A percentile compares a stretch with the other conserved stretches of the same genome.
Evolutionary conservation across 1,139 yeast genomes (phyloP).

Genomic region (Saccharomycopsis hybrid): DNA sequence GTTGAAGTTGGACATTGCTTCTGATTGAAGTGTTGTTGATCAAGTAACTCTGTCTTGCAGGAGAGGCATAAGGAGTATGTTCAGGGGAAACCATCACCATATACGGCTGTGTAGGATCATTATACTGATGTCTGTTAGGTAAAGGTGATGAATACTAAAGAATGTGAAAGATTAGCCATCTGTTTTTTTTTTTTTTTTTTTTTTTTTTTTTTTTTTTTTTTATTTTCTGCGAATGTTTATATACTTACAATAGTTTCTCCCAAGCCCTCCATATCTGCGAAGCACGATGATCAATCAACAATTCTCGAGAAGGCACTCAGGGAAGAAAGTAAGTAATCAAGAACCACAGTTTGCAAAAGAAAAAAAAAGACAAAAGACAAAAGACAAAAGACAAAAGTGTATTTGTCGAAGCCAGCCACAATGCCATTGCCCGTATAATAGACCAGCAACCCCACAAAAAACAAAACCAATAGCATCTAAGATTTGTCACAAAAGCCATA

Average conservation of each 20-base stretch:
- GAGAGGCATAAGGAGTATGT: slow-evolving; percentile 4
- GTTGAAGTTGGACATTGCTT: background rate
- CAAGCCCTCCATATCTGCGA: background rate
- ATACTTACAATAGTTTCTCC: background rate
- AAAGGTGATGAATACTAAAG: slow-evolving; percentile 9
- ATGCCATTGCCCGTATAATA: no score
- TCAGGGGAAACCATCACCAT: slow-evolving; percentile 2
- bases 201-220: background rate
- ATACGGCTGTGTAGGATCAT: background rate
- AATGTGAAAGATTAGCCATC: background rate
- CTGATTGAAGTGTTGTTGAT: slow-evolving; percentile 1
- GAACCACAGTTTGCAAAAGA: no score
- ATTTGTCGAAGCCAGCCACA: no score
- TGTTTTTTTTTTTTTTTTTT: background rate
- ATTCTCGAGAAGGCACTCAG: no score
- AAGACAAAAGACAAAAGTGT: no score
- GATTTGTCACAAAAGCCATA: no score
- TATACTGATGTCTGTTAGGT: background rate
- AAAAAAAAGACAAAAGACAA: no score
- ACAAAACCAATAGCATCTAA: no score
- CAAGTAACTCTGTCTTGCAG: background rate
- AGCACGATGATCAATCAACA: no score
- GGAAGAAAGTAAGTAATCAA: no score
- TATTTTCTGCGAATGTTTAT: no score
- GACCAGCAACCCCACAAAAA: no score